A percentile compares a stretch with the other conserved stretches of the same genome.
phyloP scores from a whole-genome alignment of 2,329 filamentous ascomycete species.

The Alternaria angustiovoidea region DNA sequence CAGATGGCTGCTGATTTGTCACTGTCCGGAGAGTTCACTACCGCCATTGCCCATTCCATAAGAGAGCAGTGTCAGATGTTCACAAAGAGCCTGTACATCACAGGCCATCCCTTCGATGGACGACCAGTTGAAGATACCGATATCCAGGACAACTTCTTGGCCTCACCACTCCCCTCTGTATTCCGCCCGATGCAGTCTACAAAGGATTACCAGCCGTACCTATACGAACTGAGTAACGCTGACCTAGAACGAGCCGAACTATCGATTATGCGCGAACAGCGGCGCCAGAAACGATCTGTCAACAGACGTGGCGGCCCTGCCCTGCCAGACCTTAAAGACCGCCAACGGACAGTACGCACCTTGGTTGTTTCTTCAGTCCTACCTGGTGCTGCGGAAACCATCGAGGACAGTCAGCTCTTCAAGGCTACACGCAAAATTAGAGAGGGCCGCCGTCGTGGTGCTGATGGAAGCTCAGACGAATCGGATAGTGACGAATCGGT shows the following conservation, averaged over 20 bases:
- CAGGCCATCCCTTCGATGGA: conserved; percentile 94
- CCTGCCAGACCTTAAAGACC: conserved; percentile 93
- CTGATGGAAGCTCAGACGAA: conserved; percentile 83
- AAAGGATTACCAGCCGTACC: conserved; percentile 91
- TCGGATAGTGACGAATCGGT: conserved; percentile 90
- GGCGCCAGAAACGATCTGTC: conserved; percentile 92
- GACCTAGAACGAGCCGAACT: conserved; percentile 91
- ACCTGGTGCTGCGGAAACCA: conserved; percentile 79
- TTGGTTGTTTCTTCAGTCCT: conserved; percentile 91
- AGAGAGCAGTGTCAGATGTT: conserved; percentile 95
- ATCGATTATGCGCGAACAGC: conserved; percentile 91
- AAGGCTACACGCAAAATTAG: conserved; percentile 64
- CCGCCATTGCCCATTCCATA: conserved; percentile 96
- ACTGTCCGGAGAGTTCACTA: conserved; percentile 93
- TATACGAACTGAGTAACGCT: conserved; percentile 91
- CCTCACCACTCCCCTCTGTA: conserved; percentile 80
- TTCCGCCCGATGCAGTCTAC: conserved; percentile 92
- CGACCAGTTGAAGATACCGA: conserved; percentile 92
- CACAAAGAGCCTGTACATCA: conserved; percentile 89
- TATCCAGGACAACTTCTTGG: conserved; percentile 82
- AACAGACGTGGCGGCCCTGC: conserved; percentile 92
- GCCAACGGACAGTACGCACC: conserved; percentile 90
- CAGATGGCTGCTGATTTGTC: conserved; percentile 91
- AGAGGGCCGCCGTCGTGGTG: conserved; percentile 65
- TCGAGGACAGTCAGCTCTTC: conserved; percentile 88